phyloP scores from a whole-genome alignment of 2,329 filamentous ascomycete species.

The Sodiomyces alkalinus region DNA sequence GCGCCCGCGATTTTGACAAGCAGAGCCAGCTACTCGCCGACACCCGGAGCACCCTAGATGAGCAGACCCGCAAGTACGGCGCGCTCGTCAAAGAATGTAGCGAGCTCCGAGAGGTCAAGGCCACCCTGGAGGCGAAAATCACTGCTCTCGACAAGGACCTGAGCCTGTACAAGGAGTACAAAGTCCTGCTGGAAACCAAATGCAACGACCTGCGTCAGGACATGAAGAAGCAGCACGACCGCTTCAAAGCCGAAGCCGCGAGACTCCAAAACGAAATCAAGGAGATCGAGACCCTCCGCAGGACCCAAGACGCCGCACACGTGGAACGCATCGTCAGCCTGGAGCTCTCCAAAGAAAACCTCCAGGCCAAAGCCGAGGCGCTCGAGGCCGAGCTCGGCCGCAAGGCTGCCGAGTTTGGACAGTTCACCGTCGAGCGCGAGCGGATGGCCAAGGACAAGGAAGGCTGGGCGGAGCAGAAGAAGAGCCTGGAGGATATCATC shows the following conservation, averaged over 20 bases:
- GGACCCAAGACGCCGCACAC: conserved; percentile 4
- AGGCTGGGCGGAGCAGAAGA: conserved; percentile 5
- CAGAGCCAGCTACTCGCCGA: conserved; percentile 6
- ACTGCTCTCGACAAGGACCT: conserved; percentile 3
- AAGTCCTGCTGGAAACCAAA: conserved; percentile 4
- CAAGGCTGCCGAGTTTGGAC: conserved; percentile 5
- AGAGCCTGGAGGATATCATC: not conserved
- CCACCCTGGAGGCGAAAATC: conserved; percentile 4
- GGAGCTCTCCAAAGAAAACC: conserved; percentile 6
- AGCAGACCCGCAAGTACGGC: conserved; percentile 4
- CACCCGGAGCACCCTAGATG: conserved; percentile 3
- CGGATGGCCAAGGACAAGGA: conserved; percentile 6
- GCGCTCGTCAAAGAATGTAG: conserved; percentile 3
- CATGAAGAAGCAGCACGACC: conserved; percentile 1
- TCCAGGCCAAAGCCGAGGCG: conserved; percentile 3
- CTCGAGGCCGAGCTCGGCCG: conserved; percentile 6
- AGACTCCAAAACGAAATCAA: conserved; percentile 6
- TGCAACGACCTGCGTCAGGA: conserved; percentile 3
- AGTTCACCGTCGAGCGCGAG: conserved; percentile 6
- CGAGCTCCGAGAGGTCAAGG: conserved; percentile 3
- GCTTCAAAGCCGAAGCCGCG: conserved; percentile 1
- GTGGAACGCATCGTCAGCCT: conserved; percentile 8
- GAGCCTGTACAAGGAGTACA: conserved; percentile 2
- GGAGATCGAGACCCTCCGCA: conserved; percentile 5
- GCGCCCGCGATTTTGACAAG: conserved; percentile 4